Percentiles rank a stretch among this genome's conserved stretches.
These are phyloP conservation scores for Tubosaeta brunneosetosa DNA, from an alignment of 768 basidiomycete genomes.

Conservation along the genomic window DNA sequence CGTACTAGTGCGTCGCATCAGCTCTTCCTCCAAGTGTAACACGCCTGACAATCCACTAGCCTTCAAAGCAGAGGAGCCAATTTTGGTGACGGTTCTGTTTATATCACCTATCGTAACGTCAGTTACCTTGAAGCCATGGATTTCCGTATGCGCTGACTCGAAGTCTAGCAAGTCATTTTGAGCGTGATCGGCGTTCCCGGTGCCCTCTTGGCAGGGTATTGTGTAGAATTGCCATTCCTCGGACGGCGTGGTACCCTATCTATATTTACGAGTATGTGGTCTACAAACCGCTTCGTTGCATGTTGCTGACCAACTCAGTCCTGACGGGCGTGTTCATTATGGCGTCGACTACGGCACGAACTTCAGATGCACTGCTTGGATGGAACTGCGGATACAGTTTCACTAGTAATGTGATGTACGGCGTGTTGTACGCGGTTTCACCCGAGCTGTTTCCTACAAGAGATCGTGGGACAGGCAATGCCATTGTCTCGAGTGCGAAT, in stretches of 20 bases:
- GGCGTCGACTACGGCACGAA: slow-evolving; percentile 50
- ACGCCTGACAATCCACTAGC: slow-evolving; percentile 30
- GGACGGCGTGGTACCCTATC: slow-evolving; percentile 53
- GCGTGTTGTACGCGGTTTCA: slow-evolving; percentile 39
- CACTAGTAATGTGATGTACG: slow-evolving; percentile 55
- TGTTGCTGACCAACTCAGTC: slow-evolving; percentile 19
- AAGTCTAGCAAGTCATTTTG: slow-evolving; percentile 47
- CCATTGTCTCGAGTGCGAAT: slow-evolving; percentile 47
- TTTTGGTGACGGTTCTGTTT: slow-evolving; percentile 64
- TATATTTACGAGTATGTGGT: slow-evolving; percentile 41
- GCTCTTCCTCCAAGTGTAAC: background rate
- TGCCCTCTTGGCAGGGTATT: slow-evolving; percentile 49
- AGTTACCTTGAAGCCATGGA: background rate
- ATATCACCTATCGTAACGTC: slow-evolving; percentile 73
- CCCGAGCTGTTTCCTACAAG: slow-evolving; percentile 54
- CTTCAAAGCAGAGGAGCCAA: slow-evolving; percentile 61
- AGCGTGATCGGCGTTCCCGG: slow-evolving; percentile 57
- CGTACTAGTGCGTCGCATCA: slow-evolving; percentile 40
- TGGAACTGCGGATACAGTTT: slow-evolving; percentile 60
- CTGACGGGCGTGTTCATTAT: slow-evolving; percentile 58
- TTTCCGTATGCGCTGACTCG: slow-evolving; percentile 5
- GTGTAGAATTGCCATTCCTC: slow-evolving; percentile 47
- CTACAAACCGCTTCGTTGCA: background rate
- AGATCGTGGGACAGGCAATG: slow-evolving; percentile 53
- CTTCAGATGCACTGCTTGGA: slow-evolving; percentile 47